These are phyloP conservation scores for Solanum clarkiae DNA, from an alignment of 257 asterid genomes.

Conservation along the genomic window DNA sequence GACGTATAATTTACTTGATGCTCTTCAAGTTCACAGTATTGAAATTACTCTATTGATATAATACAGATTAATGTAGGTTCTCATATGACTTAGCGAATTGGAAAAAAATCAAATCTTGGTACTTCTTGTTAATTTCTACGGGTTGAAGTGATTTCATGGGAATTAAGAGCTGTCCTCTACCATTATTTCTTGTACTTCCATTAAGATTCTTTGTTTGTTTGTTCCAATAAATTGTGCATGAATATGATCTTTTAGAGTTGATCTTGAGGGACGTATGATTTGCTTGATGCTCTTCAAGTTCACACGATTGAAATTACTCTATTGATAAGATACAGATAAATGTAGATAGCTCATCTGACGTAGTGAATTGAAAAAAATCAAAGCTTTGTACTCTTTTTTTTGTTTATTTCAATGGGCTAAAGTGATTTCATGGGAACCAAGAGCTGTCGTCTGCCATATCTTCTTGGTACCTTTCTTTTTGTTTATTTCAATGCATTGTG, in stretches of 20 bases:
- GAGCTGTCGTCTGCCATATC: conserved; percentile 69
- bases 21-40: neutral
- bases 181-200: conserved; percentile 58
- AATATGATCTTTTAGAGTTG: neutral
- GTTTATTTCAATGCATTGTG: neutral
- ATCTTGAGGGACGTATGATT: neutral
- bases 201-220: neutral
- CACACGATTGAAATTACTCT: neutral
- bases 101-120: neutral
- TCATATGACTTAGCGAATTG: neutral
- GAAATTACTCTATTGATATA: neutral
- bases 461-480: conserved; percentile 40
- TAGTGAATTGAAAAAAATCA: neutral
- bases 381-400: neutral
- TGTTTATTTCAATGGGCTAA: conserved; percentile 58
- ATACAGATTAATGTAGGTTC: neutral
- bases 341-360: neutral
- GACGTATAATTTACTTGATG: neutral
- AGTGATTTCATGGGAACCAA: conserved; percentile 89
- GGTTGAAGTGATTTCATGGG: conserved; percentile 92
- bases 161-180: conserved; percentile 74
- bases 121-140: conserved; percentile 22
- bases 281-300: neutral
- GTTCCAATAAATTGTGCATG: neutral
- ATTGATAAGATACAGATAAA: neutral